Evolutionary conservation across 1,284 basidiomycete genomes (phyloP).

Genomic region (Cutaneotrichosporon cutaneum): DNA sequence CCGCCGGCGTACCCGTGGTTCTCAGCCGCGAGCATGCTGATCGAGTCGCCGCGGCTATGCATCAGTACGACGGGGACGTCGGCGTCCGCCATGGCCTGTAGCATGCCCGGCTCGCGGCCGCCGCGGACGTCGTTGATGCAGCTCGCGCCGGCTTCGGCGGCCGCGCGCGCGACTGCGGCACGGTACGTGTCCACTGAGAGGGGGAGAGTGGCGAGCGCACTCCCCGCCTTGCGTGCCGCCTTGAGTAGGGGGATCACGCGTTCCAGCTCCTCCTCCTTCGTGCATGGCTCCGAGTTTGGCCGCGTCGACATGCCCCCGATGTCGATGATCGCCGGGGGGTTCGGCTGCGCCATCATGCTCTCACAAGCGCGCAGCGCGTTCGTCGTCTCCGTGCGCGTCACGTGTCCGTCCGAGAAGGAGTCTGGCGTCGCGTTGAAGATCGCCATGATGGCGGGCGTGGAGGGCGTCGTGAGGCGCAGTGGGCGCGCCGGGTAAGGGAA

Average conservation of each 20-base stretch:
- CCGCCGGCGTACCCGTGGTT: conserved; percentile 67
- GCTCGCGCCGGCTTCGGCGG: conserved; percentile 79
- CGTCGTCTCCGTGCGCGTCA: conserved; percentile 29
- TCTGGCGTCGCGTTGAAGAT: conserved; percentile 95
- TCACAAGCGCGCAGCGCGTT: conserved; percentile 35
- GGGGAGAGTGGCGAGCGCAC: conserved; percentile 52
- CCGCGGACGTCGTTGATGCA: conserved; percentile 95
- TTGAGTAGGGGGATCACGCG: conserved; percentile 72
- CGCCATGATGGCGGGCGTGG: conserved; percentile 77
- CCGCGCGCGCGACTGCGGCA: conserved; percentile 71
- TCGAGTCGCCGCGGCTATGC: conserved; percentile 82
- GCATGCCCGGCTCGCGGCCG: conserved; percentile 64
- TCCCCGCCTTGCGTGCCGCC: conserved; percentile 41
- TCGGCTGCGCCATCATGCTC: conserved; percentile 23
- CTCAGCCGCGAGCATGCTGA: conserved; percentile 58
- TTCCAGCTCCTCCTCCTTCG: conserved; percentile 68
- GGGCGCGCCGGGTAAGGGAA: conserved; percentile 56
- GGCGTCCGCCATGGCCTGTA: conserved; percentile 62
- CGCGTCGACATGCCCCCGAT: conserved; percentile 93
- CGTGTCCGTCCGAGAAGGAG: conserved; percentile 89
- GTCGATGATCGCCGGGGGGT: conserved; percentile 70
- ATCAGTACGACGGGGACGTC: conserved; percentile 75
- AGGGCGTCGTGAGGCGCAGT: conserved; percentile 50
- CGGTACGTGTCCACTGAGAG: conserved; percentile 95
- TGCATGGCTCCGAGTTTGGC: conserved; percentile 67